Conservation (phyloP, 768 basidiomycete genomes). For the Chalciporus sphaerocephalus region DNA sequence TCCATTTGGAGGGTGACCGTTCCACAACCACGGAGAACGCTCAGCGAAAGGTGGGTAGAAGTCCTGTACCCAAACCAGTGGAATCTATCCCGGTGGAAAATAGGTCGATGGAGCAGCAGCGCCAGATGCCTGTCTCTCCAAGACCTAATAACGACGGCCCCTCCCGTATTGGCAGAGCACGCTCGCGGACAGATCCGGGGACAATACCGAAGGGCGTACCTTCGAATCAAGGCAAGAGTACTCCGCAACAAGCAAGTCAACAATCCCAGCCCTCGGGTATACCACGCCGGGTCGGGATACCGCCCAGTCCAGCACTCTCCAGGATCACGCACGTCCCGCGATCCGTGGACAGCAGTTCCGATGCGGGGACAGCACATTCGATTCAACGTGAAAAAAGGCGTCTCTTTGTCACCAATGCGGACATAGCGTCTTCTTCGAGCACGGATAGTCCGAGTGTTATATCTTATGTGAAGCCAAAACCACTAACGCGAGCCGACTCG, state of each 20-base stretch:
- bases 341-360: constrained; percentile 16
- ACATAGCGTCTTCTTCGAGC: constrained; percentile 39
- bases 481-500: constrained; percentile 16
- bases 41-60: constrained; percentile 13
- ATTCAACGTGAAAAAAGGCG: constrained; percentile 32
- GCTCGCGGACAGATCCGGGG: constrained; percentile 31
- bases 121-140: constrained; percentile 4
- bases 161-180: constrained; percentile 21
- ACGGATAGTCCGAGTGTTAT: constrained; percentile 35
- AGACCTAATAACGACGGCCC: constrained; percentile 10
- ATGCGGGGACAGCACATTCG: constrained; percentile 32
- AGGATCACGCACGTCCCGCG: constrained; percentile 7
- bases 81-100: constrained; percentile 5
- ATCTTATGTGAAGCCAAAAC: constrained; percentile 13
- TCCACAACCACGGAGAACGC: constrained; percentile 2
- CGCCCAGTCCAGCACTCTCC: constrained; percentile 14
- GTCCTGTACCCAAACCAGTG: constrained; percentile 7
- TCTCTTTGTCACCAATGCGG: constrained; percentile 43
- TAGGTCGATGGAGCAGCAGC: constrained; percentile 4
- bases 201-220: constrained; percentile 9
- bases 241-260: constrained; percentile 3
- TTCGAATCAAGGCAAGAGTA: constrained; percentile 2
- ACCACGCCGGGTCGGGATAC: constrained; percentile 21
- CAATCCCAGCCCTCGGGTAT: constrained; percentile 20
- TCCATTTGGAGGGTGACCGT: constrained; percentile 9